phyloP scores from a whole-genome alignment of 768 basidiomycete species.

The Leccinum broughii region DNA sequence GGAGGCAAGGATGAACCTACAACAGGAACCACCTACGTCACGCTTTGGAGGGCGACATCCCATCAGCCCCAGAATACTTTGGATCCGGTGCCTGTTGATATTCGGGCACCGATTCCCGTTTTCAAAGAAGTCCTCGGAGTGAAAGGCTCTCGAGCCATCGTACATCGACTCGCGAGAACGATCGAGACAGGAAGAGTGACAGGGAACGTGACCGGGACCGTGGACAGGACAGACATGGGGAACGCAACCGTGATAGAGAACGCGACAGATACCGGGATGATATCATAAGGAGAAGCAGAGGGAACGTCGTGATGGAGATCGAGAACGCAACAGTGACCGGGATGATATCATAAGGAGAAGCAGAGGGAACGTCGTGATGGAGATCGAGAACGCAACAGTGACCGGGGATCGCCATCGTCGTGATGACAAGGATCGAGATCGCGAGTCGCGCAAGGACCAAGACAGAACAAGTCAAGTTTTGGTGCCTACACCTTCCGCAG shows the following conservation, averaged over 20 bases:
- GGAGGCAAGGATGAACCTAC: constrained; percentile 34
- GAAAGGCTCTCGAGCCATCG: constrained; percentile 50
- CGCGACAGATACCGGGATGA: constrained; percentile 37
- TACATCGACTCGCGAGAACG: constrained; percentile 32
- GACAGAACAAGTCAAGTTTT: constrained; percentile 42
- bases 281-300: constrained; percentile 43
- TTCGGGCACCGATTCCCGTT: constrained; percentile 15
- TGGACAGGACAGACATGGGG: constrained; percentile 49
- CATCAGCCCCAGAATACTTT: constrained; percentile 16
- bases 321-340: constrained; percentile 52
- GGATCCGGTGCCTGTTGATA: constrained; percentile 17
- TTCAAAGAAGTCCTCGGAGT: constrained; percentile 40
- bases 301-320: constrained; percentile 40
- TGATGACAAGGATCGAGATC: constrained; percentile 65
- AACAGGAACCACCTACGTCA: constrained; percentile 17
- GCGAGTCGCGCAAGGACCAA: constrained; percentile 62
- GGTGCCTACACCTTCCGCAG: constrained; percentile 30
- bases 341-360: too few relatives aligned
- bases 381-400: too few relatives aligned
- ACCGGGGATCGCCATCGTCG: constrained; percentile 53
- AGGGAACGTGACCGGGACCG: constrained; percentile 50
- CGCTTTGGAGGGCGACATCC: constrained; percentile 26
- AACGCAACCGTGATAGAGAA: constrained; percentile 48
- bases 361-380: too few relatives aligned
- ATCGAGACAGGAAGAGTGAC: constrained; percentile 45